phyloP scores from a whole-genome alignment of 1,139 yeast genomes.

The Blastobotrys buckinghamii region DNA sequence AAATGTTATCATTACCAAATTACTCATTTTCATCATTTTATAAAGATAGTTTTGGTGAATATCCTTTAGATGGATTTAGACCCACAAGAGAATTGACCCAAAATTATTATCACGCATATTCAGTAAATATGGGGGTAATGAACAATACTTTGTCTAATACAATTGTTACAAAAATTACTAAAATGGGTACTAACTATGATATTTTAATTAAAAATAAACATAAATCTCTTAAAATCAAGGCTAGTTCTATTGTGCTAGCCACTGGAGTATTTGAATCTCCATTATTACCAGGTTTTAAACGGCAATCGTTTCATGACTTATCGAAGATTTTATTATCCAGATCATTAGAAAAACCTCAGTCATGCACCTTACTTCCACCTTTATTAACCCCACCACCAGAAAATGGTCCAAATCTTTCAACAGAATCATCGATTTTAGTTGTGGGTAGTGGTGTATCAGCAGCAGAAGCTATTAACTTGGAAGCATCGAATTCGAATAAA shows the following conservation, averaged over 20 bases:
- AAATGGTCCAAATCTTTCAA: background rate
- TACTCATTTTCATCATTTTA: slow-evolving; percentile 28
- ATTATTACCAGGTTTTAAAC: background rate
- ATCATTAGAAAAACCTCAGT: background rate
- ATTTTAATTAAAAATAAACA: background rate
- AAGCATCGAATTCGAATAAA: background rate
- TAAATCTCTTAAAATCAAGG: slow-evolving; percentile 1
- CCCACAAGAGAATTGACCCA: slow-evolving; percentile 31
- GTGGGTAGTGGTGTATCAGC: slow-evolving; percentile 36
- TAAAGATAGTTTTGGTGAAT: slow-evolving; percentile 13
- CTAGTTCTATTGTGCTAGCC: slow-evolving; percentile 30
- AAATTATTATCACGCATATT: slow-evolving; percentile 28
- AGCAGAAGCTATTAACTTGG: slow-evolving; percentile 29
- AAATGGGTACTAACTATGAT: slow-evolving; percentile 1
- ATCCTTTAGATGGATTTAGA: slow-evolving; percentile 24
- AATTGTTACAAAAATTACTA: slow-evolving; percentile 18
- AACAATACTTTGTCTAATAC: slow-evolving; percentile 10
- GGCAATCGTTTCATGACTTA: background rate
- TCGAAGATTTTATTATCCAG: background rate
- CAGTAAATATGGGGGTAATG: slow-evolving; percentile 23
- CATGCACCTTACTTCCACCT: slow-evolving; percentile 17
- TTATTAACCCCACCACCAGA: slow-evolving; percentile 19
- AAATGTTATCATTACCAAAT: slow-evolving; percentile 34
- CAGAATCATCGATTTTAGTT: slow-evolving; percentile 21
- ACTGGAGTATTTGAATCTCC: slow-evolving; percentile 31